Base-by-base conservation (phyloP, 305 asterid species). In the Striga hermonthica region DNA sequence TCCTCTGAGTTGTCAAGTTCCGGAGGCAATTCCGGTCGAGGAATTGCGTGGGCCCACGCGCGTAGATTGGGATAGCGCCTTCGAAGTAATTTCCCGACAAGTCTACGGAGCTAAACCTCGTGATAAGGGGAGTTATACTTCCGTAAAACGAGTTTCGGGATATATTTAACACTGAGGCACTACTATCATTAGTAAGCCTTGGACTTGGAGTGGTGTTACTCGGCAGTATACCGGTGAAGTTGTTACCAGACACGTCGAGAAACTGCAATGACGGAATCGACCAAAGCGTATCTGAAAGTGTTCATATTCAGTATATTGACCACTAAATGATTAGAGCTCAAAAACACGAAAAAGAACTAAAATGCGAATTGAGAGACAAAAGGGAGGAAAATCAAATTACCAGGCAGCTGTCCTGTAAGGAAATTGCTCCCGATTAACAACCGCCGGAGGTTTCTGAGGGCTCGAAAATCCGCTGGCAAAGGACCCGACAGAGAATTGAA, bases 61-160 rank as follows among this genome's bases (percentile, higher is more conserved):
- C 94, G 70, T 77, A 79, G 60, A 37, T 67, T 4, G 93, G 96
- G 78, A 82, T 76, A 3, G 65, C 75, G 7, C 98, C 96, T 79
- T 86, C 82, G 45, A 92, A 81, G 75, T 84, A 87, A 72, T 92
- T 92, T 4, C 84, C 83, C 0, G 94, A 84, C 65, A 87, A 57
- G 79, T 92, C 91, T 44, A 80, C 66, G 57, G 71, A 78, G 62
- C 86, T 36, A 70, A 85, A 86, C 67, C 90, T 72, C 64, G 64
- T 69, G 57, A 82, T 47, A 6, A 83, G 72, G 50, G 87, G 70
- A 13, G 87, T 76, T 55, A 89, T 69, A 73, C 64, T 71, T 70
- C 97, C 98, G 60, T 84, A 89, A 41, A 89, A 82, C 63, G 58
- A 63, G 80, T 92, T 92, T 45, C 52, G 70, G 16, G 97, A 89